Conservation (phyloP, 306 rosid genomes). For the Luffa acutangula region DNA sequence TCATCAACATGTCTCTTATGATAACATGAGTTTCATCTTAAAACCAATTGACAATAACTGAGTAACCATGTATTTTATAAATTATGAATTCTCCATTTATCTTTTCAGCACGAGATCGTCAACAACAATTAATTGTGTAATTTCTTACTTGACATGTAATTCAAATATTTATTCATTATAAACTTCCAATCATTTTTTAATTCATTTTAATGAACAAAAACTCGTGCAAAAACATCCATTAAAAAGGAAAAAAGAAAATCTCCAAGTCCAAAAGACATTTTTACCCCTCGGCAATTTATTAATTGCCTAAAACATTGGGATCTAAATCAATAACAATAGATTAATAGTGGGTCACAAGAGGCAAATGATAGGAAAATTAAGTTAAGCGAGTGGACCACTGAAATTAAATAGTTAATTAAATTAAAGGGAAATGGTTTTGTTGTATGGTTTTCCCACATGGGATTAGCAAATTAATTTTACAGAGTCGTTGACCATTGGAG, state of each 20-base stretch:
- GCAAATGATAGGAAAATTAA: conserved; percentile 3
- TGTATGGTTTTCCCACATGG: conserved; percentile 2
- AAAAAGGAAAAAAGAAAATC: too few species aligned
- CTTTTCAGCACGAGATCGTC: background rate
- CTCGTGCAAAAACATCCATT: background rate
- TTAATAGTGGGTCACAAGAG: background rate
- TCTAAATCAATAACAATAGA: background rate
- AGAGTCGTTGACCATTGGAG: conserved; percentile 1
- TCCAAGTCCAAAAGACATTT: background rate
- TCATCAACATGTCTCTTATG: too few species aligned
- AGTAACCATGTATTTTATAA: too few species aligned
- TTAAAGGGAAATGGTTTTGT: background rate
- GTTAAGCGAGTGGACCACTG: conserved; percentile 4
- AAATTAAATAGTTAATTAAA: background rate
- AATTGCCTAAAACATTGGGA: background rate
- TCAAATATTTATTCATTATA: background rate
- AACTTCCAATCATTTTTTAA: background rate
- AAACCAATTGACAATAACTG: too few species aligned
- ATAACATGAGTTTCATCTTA: too few species aligned
- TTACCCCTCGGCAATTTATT: background rate
- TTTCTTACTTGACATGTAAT: background rate
- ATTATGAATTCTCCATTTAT: too few species aligned
- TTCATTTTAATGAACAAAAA: background rate
- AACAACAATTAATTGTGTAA: background rate
- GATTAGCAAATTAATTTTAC: background rate